phyloP scores from a whole-genome alignment of 148 eudicot genomes.

The Persicaria tinctoria region DNA sequence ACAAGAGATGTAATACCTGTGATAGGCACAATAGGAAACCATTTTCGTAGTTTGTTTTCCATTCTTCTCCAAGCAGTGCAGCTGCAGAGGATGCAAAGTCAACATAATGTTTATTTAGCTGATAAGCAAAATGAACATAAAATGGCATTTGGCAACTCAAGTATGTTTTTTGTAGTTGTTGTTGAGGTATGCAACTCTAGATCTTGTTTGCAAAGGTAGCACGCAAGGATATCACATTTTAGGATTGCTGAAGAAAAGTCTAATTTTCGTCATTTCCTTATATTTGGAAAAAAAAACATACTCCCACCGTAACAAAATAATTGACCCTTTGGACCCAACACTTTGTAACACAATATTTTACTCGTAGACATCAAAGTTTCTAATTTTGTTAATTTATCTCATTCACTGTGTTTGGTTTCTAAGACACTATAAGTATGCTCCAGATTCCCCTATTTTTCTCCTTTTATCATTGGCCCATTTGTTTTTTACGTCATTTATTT shows the following conservation, averaged over 20 bases:
- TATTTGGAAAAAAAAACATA: background rate
- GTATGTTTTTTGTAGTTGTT: too few relatives aligned
- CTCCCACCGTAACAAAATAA: too few relatives aligned
- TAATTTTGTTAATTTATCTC: too few relatives aligned
- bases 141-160: background rate
- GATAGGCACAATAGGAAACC: slow-evolving; percentile 93
- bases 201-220: background rate
- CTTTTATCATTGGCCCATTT: too few relatives aligned
- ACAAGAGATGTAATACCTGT: slow-evolving; percentile 53
- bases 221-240: background rate
- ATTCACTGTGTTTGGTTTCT: too few relatives aligned
- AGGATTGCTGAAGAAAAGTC: slow-evolving; percentile 3
- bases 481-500: too few relatives aligned
- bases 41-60: slow-evolving; percentile 89
- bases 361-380: too few relatives aligned
- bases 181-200: background rate
- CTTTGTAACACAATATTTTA: too few relatives aligned
- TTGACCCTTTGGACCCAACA: too few relatives aligned
- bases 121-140: background rate
- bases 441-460: too few relatives aligned
- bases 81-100: slow-evolving; percentile 31
- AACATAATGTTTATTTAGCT: background rate
- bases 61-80: slow-evolving; percentile 80
- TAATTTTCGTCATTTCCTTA: background rate
- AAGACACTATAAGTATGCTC: too few relatives aligned